phyloP scores from a whole-genome alignment of 306 rosid species.

The Fagus crenata region DNA sequence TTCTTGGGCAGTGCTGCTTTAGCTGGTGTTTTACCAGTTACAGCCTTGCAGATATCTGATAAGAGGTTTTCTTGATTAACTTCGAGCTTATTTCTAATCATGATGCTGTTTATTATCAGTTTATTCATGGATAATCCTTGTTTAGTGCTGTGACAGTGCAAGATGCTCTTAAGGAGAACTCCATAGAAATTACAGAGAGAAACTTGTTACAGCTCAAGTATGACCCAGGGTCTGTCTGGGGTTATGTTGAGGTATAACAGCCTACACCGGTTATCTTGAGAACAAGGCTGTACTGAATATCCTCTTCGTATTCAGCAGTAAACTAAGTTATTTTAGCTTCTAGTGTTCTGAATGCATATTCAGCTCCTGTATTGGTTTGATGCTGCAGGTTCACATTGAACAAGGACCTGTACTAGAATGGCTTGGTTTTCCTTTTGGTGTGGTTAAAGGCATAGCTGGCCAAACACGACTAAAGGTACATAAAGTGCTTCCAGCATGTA shows the following conservation, averaged over 20 bases:
- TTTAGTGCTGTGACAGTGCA: constrained; percentile 61
- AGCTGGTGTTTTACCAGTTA: constrained; percentile 74
- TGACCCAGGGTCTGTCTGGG: constrained; percentile 83
- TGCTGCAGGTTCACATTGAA: constrained; percentile 84
- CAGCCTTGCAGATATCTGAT: constrained; percentile 64
- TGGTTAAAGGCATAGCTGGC: constrained; percentile 94
- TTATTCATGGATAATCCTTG: constrained; percentile 25
- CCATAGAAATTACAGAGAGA: constrained; percentile 58
- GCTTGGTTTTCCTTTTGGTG: constrained; percentile 83
- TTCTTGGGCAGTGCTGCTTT: constrained; percentile 91
- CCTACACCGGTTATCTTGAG: not conserved
- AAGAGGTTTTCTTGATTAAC: constrained; percentile 58
- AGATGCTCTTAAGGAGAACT: constrained; percentile 65
- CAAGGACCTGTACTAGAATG: constrained; percentile 91
- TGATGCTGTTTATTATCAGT: constrained; percentile 8
- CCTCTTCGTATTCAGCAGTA: constrained; percentile 2
- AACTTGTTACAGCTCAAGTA: constrained; percentile 69
- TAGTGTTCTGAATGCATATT: constrained; percentile 6
- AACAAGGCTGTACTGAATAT: not conserved
- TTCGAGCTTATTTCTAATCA: constrained; percentile 8
- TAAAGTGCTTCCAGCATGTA: not conserved
- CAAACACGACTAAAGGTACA: constrained; percentile 84
- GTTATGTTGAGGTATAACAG: constrained; percentile 74
- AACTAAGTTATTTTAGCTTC: not conserved
- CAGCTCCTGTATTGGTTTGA: not conserved